Percentiles rank a stretch among this genome's conserved stretches.
These are phyloP conservation scores for Fusarium sp. DNA, from an alignment of 2,329 filamentous ascomycete species.

Conservation along the genomic window DNA sequence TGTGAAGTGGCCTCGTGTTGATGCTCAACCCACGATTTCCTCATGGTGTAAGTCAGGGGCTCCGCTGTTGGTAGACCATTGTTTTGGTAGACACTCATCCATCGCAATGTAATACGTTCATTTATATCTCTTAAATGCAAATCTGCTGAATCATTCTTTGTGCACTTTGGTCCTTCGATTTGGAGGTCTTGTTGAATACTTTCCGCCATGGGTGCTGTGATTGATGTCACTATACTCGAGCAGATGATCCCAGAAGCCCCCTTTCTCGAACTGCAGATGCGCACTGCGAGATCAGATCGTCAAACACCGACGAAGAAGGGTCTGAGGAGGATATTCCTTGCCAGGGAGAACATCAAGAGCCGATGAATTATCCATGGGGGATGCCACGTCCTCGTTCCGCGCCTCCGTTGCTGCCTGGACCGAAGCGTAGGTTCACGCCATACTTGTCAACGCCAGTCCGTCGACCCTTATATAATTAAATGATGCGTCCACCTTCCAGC, in stretches of 20 bases:
- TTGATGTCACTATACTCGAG: neutral
- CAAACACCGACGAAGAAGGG: too few species aligned
- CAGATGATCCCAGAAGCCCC: neutral
- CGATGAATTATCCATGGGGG: neutral
- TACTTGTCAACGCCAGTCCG: neutral
- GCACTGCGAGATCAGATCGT: too few species aligned
- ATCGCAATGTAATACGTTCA: rapidly evolving
- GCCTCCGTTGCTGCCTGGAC: neutral
- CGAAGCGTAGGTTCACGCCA: neutral
- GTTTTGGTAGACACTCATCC: too few species aligned
- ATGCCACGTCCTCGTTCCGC: neutral
- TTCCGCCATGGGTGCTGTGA: neutral
- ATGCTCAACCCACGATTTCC: rapidly evolving
- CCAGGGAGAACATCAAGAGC: neutral
- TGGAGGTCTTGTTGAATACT: neutral
- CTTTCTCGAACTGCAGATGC: neutral
- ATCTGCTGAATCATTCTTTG: neutral
- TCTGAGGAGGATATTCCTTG: too few species aligned
- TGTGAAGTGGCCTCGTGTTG: too few species aligned
- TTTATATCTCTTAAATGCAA: rapidly evolving
- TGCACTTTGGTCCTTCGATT: neutral
- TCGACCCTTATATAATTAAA: neutral
- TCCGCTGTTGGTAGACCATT: too few species aligned
- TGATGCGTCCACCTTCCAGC: slow-evolving; percentile 1
- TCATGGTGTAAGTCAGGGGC: neutral